Evolutionary conservation across 73 alveolate species (phyloP), one percentile per base, ranked within the genome.

Genomic region (Symbiodinium pilosum): DNA sequence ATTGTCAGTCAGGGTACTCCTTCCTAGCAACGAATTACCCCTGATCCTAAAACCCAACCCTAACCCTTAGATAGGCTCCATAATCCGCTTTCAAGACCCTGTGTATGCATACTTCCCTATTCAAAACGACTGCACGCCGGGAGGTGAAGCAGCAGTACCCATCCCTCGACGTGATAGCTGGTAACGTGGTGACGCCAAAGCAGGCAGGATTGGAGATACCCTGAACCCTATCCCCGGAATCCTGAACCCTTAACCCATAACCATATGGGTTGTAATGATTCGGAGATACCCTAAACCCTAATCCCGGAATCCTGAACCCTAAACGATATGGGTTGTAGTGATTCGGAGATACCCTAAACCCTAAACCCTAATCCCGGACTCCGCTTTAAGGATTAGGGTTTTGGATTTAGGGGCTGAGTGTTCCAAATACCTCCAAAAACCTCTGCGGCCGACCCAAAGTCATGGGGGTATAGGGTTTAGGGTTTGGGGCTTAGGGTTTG

Each of bases 111-210:
- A n/a, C n/a, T n/a, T n/a, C n/a, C n/a, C n/a, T n/a, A n/a, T n/a
- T n/a, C n/a, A n/a, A n/a, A n/a, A n/a, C n/a, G n/a, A n/a, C n/a
- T n/a, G n/a, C n/a, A n/a, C n/a, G n/a, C n/a, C n/a, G 16, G 41
- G 38, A 91, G 97, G 98, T 93, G 93, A 93, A 93, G 34, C 54
- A 73, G 68, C 85, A 93, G 87, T 93, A 20, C 36, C 98, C 98
- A 8, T 88, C 92, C 43, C 43, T 93, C 28, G 98, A 93, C 44
- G 98, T 93, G 20, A 93, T 93, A 59, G 91, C 93, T 41, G 98
- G 98, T 85, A 93, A 93, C 43, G 98, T 93, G 83, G 98, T 93
- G 40, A 93, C 98, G 36, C 98, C 98, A 28, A 93, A 93, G 93
- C 98, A 93, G 98, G 97, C 88, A 21, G 38, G 59, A 14, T 47